phyloP scores from a whole-genome alignment of 2,329 filamentous ascomycete species.

The Monosporascus ibericus region DNA sequence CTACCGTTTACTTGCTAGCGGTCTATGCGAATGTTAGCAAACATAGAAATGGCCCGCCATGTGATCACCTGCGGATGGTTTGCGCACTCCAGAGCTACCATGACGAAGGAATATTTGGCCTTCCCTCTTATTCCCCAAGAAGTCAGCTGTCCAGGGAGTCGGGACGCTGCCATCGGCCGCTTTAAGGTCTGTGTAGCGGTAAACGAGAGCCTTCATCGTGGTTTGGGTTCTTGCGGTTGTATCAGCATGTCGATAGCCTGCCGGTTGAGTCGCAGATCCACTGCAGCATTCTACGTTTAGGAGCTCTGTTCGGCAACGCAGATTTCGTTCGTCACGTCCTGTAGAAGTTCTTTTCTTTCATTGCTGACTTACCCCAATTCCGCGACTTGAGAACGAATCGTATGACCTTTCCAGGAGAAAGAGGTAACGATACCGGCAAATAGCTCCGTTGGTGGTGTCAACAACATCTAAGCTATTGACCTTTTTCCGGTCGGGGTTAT shows the following conservation, averaged over 20 bases:
- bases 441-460: neutral
- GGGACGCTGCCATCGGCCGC: neutral
- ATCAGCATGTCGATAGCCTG: conserved; percentile 5
- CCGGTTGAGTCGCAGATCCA: conserved; percentile 1
- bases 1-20: neutral
- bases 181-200: conserved; percentile 1
- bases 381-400: conserved; percentile 4
- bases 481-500: neutral
- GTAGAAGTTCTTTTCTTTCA: neutral
- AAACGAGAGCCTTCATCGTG: conserved; percentile 11
- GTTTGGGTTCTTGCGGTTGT: conserved; percentile 6
- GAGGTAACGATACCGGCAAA: conserved; percentile 3
- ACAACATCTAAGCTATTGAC: neutral
- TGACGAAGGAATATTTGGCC: conserved; percentile 20
- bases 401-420: conserved; percentile 1
- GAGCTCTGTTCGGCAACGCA: neutral
- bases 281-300: conserved; percentile 2
- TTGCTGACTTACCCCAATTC: conserved; percentile 1
- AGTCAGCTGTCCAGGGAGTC: conserved; percentile 12
- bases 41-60: no score
- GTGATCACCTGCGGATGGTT: conserved; percentile 9
- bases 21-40: neutral
- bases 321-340: neutral
- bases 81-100: conserved; percentile 18
- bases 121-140: conserved; percentile 17